Evolutionary conservation across 805 yeast species (phyloP).

Genomic region (Sugiyamaella americana): DNA sequence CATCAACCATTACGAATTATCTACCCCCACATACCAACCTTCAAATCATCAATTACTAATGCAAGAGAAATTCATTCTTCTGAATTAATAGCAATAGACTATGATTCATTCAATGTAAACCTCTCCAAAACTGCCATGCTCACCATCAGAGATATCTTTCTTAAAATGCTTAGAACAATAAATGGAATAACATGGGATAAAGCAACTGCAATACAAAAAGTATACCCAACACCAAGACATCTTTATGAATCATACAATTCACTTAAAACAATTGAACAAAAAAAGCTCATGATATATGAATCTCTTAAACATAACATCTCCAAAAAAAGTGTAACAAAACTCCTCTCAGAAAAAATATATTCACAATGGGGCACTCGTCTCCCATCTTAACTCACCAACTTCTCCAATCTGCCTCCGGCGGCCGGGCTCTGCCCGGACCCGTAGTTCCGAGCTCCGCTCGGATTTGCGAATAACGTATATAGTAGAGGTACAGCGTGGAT

Average conservation of each 20-base stretch:
- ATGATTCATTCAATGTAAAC: constrained; percentile 55
- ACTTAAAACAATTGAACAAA: constrained; percentile 29
- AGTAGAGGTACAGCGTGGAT: too few relatives aligned
- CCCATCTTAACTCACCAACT: too few relatives aligned
- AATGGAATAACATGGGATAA: constrained; percentile 81
- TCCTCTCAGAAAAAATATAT: constrained; percentile 46
- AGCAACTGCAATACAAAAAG: constrained; percentile 68
- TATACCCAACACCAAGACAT: constrained; percentile 61
- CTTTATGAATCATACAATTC: constrained; percentile 45
- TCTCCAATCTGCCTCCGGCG: too few relatives aligned
- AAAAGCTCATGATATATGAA: constrained; percentile 30
- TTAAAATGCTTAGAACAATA: constrained; percentile 70
- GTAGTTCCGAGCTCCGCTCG: too few relatives aligned
- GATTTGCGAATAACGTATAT: too few relatives aligned
- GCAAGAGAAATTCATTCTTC: constrained; percentile 13
- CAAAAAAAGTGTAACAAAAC: constrained; percentile 46
- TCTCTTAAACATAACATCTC: constrained; percentile 42
- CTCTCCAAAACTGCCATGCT: constrained; percentile 63
- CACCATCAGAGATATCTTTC: constrained; percentile 70
- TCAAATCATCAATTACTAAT: constrained; percentile 39
- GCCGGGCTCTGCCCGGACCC: too few relatives aligned
- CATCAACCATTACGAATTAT: constrained; percentile 33
- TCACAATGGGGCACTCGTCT: constrained; percentile 64
- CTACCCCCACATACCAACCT: constrained; percentile 48
- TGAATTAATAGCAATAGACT: constrained; percentile 37